These are phyloP conservation scores for Crithidia fasciculata DNA, from an alignment of 208 protist genomes.

Conservation along the genomic window DNA sequence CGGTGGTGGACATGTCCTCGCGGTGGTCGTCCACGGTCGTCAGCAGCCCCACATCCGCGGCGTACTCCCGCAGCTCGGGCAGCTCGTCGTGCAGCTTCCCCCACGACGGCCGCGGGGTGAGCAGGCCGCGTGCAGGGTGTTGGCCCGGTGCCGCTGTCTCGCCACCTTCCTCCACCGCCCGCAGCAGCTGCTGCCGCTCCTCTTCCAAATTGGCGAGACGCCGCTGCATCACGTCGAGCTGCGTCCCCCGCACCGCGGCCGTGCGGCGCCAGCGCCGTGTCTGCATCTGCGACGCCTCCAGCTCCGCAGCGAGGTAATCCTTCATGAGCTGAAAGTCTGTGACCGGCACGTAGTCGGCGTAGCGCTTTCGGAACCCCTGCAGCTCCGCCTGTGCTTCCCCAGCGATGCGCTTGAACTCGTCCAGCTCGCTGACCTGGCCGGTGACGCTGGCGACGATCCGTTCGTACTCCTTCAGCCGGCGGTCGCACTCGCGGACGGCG, in stretches of 20 bases:
- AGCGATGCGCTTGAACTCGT: constrained; percentile 80
- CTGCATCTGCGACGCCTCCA: constrained; percentile 49
- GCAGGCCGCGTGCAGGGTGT: constrained; percentile 10
- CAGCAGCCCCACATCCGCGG: constrained; percentile 20
- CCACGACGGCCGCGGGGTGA: constrained; percentile 85
- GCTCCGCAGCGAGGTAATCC: constrained; percentile 67
- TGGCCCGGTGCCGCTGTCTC: background rate
- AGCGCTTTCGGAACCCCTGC: constrained; percentile 70
- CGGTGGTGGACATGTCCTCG: background rate
- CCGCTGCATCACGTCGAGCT: constrained; percentile 75
- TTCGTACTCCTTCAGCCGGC: constrained; percentile 70
- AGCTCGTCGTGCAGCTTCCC: constrained; percentile 36
- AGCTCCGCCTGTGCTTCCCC: constrained; percentile 81
- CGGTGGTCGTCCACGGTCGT: constrained; percentile 13
- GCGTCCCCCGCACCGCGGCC: constrained; percentile 75
- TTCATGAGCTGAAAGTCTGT: constrained; percentile 74
- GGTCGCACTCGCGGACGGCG: constrained; percentile 79
- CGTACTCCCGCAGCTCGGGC: constrained; percentile 49
- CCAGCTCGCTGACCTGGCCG: constrained; percentile 69
- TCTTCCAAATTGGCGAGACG: constrained; percentile 58
- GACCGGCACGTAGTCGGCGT: constrained; percentile 65
- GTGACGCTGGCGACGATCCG: constrained; percentile 40
- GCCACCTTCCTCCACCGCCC: background rate
- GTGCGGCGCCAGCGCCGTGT: constrained; percentile 73
- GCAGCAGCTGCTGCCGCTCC: constrained; percentile 36